phyloP scores from a whole-genome alignment of 305 asterid species.

The Nicotiana rustica region DNA sequence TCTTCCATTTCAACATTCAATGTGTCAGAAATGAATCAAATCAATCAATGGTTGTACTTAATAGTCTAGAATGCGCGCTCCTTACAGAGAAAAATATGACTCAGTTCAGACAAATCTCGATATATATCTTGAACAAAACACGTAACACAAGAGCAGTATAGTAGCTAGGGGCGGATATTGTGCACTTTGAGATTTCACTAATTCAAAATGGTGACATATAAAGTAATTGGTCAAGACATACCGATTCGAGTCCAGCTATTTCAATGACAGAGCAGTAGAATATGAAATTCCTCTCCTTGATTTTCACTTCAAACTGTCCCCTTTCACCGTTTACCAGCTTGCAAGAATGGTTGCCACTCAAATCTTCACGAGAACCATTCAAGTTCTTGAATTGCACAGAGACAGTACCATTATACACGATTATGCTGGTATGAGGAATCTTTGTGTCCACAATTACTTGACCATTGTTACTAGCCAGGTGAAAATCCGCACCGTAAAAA shows the following conservation, averaged over 20 bases:
- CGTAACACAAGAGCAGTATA: not conserved
- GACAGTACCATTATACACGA: constrained; percentile 32
- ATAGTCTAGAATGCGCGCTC: not conserved
- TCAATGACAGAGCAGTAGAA: constrained; percentile 45
- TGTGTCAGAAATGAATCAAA: not conserved
- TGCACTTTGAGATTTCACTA: not conserved
- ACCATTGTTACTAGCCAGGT: constrained; percentile 41
- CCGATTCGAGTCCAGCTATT: constrained; percentile 42
- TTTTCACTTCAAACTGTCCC: constrained; percentile 32
- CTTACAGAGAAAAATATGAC: not conserved
- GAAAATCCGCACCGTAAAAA: constrained; percentile 39
- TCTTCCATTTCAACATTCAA: not conserved
- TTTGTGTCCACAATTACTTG: constrained; percentile 36
- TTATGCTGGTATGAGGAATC: constrained; percentile 35
- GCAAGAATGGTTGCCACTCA: constrained; percentile 35
- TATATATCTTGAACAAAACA: not conserved
- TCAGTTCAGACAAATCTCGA: not conserved
- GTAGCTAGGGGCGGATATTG: not conserved
- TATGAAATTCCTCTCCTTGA: constrained; percentile 3
- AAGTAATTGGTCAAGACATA: constrained; percentile 15
- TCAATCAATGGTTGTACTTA: not conserved
- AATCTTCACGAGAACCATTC: constrained; percentile 29
- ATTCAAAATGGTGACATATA: not conserved
- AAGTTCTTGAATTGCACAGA: constrained; percentile 29
- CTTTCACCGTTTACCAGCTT: constrained; percentile 8